Base-by-base conservation (phyloP, 2,329 filamentous ascomycete species). In the Clonostachys rosea region DNA sequence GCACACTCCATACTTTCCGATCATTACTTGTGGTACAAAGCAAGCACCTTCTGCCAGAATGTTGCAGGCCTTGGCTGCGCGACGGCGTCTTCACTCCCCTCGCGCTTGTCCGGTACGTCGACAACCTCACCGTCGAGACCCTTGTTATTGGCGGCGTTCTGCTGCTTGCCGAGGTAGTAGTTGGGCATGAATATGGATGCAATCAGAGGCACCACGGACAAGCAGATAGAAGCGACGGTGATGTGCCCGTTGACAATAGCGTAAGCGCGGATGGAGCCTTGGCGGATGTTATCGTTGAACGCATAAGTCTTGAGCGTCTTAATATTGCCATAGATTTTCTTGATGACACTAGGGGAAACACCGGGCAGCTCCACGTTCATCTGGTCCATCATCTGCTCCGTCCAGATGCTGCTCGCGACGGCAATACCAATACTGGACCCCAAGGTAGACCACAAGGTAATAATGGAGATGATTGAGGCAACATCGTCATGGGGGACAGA, bases 401-500 rank as follows among this genome's bases (percentile, higher is more conserved):
- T 65, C 64, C 65, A 70, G 42, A 70, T 68, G 36, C 56, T 57
- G 0, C 65, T 59, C 3, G 63, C 56, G 39, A 73, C 54, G 24
- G 69, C 65, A 42, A 61, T 69, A 17, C 69, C 69, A 6, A 70
- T 53, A 3, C 59, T 62, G 0, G 61, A 66, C 2, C 65, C 69
- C 8, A 71, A 46, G 2, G 64, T 67, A 6, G 62, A 64, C 68
- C 67, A 71, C 6, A 70, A 54, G 1, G 67, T 60, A 8, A 70
- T 52, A 2, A 68, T 49, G 14, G 66, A 58, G 45, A 71, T 71
- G 40, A 65, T 52, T 1, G 61, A 56, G 4, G 69, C 66, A 42
- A 73, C 49, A 37, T 72, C 68, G 45, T 70, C 61, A 50, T 73
- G 69, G 1, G 68, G 66, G 0, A 71, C 69, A 0, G 68, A 70